Evolutionary conservation across 2,329 filamentous ascomycete genomes (phyloP), one percentile per base, ranked within the genome.

Genomic region (Trichoderma sp.): DNA sequence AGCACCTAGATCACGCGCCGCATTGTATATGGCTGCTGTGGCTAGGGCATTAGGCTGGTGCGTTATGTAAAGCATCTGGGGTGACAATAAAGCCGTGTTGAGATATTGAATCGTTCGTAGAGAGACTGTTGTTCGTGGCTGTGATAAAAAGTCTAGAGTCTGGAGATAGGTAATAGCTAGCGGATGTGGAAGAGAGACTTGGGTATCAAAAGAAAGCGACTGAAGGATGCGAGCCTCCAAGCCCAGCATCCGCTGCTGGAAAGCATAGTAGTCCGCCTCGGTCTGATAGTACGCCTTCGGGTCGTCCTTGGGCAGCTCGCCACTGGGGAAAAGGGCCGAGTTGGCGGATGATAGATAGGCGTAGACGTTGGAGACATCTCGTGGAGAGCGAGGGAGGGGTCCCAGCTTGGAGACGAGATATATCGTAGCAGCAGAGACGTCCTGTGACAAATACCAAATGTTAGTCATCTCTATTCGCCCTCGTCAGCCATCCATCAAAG

Each of bases 161-260:
- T 98, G 95, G 1, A 98, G 88, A 79, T 98, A 99, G 6, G 95
- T 98, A 71, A 98, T 88, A 72, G 93, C 93, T 15, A 98, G 88
- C 0, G 92, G 88, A 78, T 98, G 93, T 0, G 96, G 96, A 0
- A 98, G 86, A 1, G 93, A 90, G 12, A 97, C 93, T 75, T 96
- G 93, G 2, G 91, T 93, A 77, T 97, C 88, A 81, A 97, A 98
- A 15, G 91, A 90, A 0, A 98, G 85, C 0, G 89, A 86, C 73
- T 90, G 89, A 2, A 98, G 86, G 20, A 98, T 89, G 53, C 90
- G 88, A 4, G 92, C 88, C 81, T 99, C 96, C 63, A 91, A 87
- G n/a, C 87, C 83, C 58, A 97, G 86, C 6, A 98, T 85, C 15
- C 86, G 85, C 23, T 84, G 82, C 74, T 91, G 89, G 76, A 89